Base-by-base conservation (phyloP, 345 rosid species). In the Lepidium sativum region DNA sequence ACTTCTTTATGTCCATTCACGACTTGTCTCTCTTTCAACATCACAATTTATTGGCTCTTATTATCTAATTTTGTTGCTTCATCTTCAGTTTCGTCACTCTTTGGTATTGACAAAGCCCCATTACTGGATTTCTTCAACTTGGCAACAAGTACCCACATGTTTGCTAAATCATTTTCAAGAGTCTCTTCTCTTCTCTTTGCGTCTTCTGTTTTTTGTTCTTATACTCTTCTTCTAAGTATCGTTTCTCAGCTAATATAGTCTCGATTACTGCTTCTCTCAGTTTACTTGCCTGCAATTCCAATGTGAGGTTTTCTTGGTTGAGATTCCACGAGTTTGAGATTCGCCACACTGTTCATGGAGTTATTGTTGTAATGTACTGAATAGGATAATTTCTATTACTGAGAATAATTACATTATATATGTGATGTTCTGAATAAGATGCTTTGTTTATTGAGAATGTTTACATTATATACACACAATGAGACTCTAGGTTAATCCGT, bases 111-210 rank as follows among this genome's bases (percentile, higher is more conserved):
- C 50, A 73, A 61, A 32, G 68, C 79, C 49, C 84, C 86, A 53
- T 81, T 85, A 50, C 82, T 86, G 0, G 83, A 89, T 77, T 84
- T 94, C 85, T 94, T 94, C 63, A 94, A 75, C 79, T 83, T 90
- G 39, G 99, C 97, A 75, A 94, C 99, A 74, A 94, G 96, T 31
- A 90, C 95, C 97, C 99, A 90, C 99, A 94, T 94, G 72, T 86
- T 90, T 31, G 99, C 97, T 58, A 90, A 73, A 75, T 94, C 99
- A 69, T 84, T 94, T 81, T 94, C 99, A 47, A 90, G 66, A 66
- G 92, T 80, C 71, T 84, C 96, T 74, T 94, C 97, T 79, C 89
- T 84, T 72, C 60, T 84, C 87, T 81, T 90, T 52, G 91, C 87
- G 73, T 88, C 97, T 68, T 94, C 99, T 15, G 62, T 78, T 61